Percentiles rank a stretch among this genome's conserved stretches.
phyloP scores from a whole-genome alignment of 768 basidiomycete genomes.

The Boletales sp. region DNA sequence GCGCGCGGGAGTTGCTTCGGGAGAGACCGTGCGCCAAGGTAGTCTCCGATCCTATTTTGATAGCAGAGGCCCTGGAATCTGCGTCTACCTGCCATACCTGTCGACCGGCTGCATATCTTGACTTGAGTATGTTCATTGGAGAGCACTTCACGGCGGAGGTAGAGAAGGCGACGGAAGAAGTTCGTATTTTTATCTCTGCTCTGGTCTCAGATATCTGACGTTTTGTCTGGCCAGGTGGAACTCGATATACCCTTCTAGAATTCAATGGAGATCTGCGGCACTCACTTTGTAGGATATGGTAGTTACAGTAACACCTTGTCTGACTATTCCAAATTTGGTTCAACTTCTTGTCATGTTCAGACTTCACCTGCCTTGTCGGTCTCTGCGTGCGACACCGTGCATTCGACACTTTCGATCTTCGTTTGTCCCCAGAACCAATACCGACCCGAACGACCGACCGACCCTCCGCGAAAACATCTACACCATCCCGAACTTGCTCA shows the following conservation, averaged over 20 bases:
- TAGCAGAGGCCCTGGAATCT: constrained; percentile 29
- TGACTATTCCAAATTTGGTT: too few species aligned
- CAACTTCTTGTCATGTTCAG: too few species aligned
- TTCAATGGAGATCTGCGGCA: too few species aligned
- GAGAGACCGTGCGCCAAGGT: constrained; percentile 31
- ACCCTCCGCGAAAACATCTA: constrained; percentile 82
- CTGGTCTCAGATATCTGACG: constrained; percentile 4
- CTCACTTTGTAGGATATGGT: too few species aligned
- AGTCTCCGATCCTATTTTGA: constrained; percentile 28
- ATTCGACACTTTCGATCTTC: constrained; percentile 5
- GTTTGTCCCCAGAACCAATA: too few species aligned
- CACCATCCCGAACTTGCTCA: constrained; percentile 89
- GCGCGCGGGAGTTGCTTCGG: constrained; percentile 26
- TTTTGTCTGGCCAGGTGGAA: constrained; percentile 21
- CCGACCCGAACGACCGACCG: constrained; percentile 22
- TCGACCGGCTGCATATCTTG: constrained; percentile 29
- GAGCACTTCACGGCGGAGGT: constrained; percentile 29
- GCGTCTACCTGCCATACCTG: constrained; percentile 27
- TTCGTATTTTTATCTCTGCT: constrained; percentile 12
- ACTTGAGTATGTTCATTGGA: constrained; percentile 30
- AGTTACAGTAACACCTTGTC: too few species aligned
- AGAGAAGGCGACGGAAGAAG: constrained; percentile 27
- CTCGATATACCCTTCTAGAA: constrained; percentile 32
- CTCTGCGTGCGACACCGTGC: constrained; percentile 4
- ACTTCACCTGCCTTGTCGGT: too few species aligned